A percentile compares a stretch with the other conserved stretches of the same genome.
These are phyloP conservation scores for Nemania serpens DNA, from an alignment of 2,329 filamentous ascomycete species.

Conservation along the genomic window DNA sequence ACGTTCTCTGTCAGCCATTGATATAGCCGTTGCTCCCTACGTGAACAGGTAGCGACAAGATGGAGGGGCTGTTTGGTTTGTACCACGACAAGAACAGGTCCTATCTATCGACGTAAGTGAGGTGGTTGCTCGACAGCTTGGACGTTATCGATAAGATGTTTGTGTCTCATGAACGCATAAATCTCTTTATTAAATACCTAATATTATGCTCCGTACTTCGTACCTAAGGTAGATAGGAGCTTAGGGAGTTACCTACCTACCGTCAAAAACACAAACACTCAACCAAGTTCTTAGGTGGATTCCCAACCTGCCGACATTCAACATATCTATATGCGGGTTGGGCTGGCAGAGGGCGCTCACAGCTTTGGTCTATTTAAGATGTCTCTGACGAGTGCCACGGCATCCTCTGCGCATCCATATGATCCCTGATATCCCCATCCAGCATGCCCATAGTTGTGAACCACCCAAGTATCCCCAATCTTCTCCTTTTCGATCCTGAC, in stretches of 20 bases:
- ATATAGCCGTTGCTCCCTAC: constrained; percentile 5
- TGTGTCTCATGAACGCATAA: neutral
- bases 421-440: constrained; percentile 75
- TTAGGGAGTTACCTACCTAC: too few species aligned
- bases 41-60: constrained; percentile 10
- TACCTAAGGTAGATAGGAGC: neutral
- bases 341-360: constrained; percentile 2
- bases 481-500: constrained; percentile 75
- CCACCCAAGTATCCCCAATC: constrained; percentile 67
- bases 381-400: constrained; percentile 69
- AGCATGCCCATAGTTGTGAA: constrained; percentile 81
- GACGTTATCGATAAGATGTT: constrained; percentile 27
- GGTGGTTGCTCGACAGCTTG: too few species aligned
- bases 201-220: neutral
- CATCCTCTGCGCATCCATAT: constrained; percentile 72
- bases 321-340: too few species aligned
- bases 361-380: constrained; percentile 47
- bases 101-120: neutral
- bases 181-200: neutral
- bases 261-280: neutral
- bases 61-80: constrained; percentile 5
- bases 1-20: constrained; percentile 35
- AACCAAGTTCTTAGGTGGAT: too few species aligned
- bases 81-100: constrained; percentile 9
- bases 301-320: too few species aligned